Conservation (phyloP, 768 basidiomycete genomes). For the Dioszegia aurantiaca region DNA sequence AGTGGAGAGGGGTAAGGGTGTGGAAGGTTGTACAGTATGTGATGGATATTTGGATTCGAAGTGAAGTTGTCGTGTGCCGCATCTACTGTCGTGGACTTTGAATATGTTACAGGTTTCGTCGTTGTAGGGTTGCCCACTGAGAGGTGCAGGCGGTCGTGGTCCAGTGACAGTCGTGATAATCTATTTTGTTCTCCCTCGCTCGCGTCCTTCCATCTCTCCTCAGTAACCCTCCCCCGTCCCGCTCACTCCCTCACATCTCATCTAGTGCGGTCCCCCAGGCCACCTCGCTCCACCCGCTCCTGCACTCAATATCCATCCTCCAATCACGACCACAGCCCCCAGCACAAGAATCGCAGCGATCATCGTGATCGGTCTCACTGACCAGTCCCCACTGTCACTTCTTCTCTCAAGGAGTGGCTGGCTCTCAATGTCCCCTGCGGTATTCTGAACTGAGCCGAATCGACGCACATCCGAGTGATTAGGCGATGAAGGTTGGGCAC, state of each 20-base stretch:
- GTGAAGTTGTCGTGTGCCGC: too few relatives aligned
- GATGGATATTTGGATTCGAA: too few relatives aligned
- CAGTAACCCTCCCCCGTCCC: not conserved
- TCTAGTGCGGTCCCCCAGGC: conserved; percentile 38
- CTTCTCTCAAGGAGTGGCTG: conserved; percentile 22
- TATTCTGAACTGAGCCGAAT: not conserved
- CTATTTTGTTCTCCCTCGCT: not conserved
- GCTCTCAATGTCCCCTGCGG: conserved; percentile 22
- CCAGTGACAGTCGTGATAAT: not conserved
- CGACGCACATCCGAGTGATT: not conserved
- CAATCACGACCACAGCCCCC: conserved; percentile 29
- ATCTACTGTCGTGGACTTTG: too few relatives aligned
- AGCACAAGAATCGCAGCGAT: conserved; percentile 15
- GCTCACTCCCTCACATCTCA: not conserved
- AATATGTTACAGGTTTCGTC: not conserved
- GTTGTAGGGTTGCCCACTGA: not conserved
- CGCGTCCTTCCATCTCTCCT: not conserved
- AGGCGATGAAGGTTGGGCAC: conserved; percentile 10
- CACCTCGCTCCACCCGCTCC: conserved; percentile 38
- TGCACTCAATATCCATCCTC: conserved; percentile 33
- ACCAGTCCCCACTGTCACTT: not conserved
- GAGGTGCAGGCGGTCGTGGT: not conserved
- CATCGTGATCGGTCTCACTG: conserved; percentile 17
- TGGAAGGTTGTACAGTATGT: not conserved
- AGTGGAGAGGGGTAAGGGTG: not conserved